Conservation (phyloP, 495 filamentous ascomycete genomes). For the Symbiotaphrina buchneri region DNA sequence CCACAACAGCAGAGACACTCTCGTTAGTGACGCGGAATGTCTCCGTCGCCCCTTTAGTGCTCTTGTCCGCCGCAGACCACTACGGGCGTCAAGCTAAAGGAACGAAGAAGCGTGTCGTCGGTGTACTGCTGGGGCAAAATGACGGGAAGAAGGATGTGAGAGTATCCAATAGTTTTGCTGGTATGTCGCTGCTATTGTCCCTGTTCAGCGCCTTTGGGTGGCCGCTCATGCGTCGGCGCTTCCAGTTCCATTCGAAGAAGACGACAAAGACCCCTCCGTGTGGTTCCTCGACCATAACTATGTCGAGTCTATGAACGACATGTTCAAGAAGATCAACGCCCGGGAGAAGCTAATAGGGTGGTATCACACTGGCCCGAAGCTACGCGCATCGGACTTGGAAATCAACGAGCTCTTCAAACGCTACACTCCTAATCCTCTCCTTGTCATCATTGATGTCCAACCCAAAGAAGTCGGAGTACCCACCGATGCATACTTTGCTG, state of each 20-base stretch:
- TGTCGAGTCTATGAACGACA: conserved; percentile 98
- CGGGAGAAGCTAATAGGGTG: conserved; percentile 97
- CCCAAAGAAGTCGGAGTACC: conserved; percentile 96
- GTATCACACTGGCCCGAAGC: conserved; percentile 97
- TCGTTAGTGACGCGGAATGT: conserved; percentile 81
- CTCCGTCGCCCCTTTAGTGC: conserved; percentile 91
- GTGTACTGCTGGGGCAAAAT: conserved; percentile 87
- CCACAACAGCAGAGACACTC: conserved; percentile 86
- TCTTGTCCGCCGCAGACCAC: conserved; percentile 95
- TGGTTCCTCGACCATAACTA: conserved; percentile 99
- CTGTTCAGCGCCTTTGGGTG: conserved; percentile 1
- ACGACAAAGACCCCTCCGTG: conserved; percentile 92
- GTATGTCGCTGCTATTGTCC: conserved; percentile 29
- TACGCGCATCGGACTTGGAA: conserved; percentile 90
- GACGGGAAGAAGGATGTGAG: conserved; percentile 82
- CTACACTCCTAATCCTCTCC: conserved; percentile 88
- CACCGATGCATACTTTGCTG: conserved; percentile 96
- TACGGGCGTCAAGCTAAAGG: conserved; percentile 85
- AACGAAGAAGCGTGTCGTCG: conserved; percentile 82
- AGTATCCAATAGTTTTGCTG: conserved; percentile 97
- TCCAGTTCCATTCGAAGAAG: conserved; percentile 93
- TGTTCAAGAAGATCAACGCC: conserved; percentile 99
- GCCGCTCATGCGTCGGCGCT: conserved; percentile 1
- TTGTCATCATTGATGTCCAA: conserved; percentile 97
- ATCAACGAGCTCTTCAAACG: conserved; percentile 99